phyloP scores from a whole-genome alignment of 768 basidiomycete species.

The Rickenella mellea region DNA sequence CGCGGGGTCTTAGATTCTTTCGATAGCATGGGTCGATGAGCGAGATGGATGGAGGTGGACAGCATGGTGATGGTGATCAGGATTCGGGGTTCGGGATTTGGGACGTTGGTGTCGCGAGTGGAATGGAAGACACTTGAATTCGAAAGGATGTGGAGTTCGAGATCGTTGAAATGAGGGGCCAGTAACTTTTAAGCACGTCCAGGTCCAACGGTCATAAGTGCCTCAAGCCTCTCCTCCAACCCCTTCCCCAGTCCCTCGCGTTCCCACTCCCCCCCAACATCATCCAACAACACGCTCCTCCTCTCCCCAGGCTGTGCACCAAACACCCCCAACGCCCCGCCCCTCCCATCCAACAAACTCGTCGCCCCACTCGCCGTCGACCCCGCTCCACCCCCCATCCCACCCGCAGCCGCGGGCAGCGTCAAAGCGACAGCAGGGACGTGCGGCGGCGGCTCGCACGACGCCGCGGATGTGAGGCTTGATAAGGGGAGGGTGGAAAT shows the following conservation, averaged over 20 bases:
- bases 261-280: constrained; percentile 81
- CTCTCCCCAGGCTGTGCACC: constrained; percentile 19
- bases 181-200: not conserved
- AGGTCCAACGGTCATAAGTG: constrained; percentile 25
- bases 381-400: constrained; percentile 12
- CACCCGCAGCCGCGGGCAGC: constrained; percentile 11
- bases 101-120: too few relatives aligned
- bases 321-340: constrained; percentile 13
- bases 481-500: constrained; percentile 62
- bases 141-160: too few relatives aligned
- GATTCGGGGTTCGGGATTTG: too few relatives aligned
- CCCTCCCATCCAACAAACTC: constrained; percentile 13
- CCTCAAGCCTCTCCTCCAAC: constrained; percentile 74
- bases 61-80: too few relatives aligned
- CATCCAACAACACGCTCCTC: constrained; percentile 43
- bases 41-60: too few relatives aligned
- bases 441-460: constrained; percentile 63
- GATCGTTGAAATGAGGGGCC: too few relatives aligned
- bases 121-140: too few relatives aligned
- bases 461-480: constrained; percentile 53
- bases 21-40: too few relatives aligned
- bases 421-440: constrained; percentile 41
- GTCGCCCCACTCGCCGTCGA: constrained; percentile 24
- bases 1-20: too few relatives aligned
- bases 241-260: constrained; percentile 76